Conservation (phyloP, 495 filamentous ascomycete species). For the Lophiotrema nucula region DNA sequence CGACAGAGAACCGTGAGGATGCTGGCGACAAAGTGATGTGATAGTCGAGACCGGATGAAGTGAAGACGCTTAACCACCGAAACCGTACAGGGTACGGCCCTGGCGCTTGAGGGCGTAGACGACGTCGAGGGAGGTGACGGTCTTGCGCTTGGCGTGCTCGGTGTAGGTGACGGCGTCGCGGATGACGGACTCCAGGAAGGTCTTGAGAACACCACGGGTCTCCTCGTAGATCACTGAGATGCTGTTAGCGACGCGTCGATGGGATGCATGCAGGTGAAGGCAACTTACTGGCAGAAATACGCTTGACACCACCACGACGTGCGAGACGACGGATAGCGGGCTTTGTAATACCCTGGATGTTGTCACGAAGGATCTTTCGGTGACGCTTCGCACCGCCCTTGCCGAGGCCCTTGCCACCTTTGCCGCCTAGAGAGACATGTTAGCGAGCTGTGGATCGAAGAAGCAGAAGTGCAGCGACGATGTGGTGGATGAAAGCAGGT, state of each 20-base stretch:
- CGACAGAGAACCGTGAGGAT: conserved; percentile 4
- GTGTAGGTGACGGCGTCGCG: conserved; percentile 98
- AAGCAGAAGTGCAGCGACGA: conserved; percentile 20
- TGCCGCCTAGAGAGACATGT: conserved; percentile 41
- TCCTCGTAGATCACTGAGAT: conserved; percentile 64
- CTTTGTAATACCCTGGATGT: conserved; percentile 88
- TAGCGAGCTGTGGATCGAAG: conserved; percentile 30
- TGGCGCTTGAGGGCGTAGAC: conserved; percentile 95
- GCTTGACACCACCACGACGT: conserved; percentile 63
- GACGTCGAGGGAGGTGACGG: conserved; percentile 90
- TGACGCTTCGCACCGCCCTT: conserved; percentile 99
- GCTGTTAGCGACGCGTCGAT: conserved; percentile 16
- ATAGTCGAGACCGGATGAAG: conserved; percentile 5
- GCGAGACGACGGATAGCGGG: conserved; percentile 68
- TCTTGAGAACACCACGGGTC: conserved; percentile 66
- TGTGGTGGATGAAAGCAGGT: conserved; percentile 3
- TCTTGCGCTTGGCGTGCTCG: conserved; percentile 97
- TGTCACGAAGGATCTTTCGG: conserved; percentile 99
- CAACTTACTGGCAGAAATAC: conserved; percentile 58
- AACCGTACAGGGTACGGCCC: conserved; percentile 93
- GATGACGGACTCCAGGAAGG: conserved; percentile 66
- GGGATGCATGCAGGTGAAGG: neutral
- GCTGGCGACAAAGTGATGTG: neutral
- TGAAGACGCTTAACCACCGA: conserved; percentile 75
- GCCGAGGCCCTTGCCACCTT: conserved; percentile 76